Base-by-base conservation (phyloP, 257 asterid genomes). In the Cinchona pubescens region DNA sequence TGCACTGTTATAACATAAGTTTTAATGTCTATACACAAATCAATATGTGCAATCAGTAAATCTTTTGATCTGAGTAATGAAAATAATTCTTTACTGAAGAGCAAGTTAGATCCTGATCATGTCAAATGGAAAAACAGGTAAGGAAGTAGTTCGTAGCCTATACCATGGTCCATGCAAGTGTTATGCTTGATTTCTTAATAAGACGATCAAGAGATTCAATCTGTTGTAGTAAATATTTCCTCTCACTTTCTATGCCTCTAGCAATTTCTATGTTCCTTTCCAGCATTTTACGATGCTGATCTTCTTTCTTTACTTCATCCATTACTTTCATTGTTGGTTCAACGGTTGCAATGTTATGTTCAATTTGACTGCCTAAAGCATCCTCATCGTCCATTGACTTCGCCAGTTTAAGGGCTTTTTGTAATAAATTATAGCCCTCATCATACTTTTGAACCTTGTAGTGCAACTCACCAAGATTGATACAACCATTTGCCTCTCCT, bases 401-500 rank as follows among this genome's bases (percentile, higher is more conserved):
- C 48, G 97, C 98, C 82, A 90, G 83, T n/a, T 86, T 82, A 67
- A 85, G 88, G 1, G 98, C 97, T 84, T 90, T 90, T 71, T 82
- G 84, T 95, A 95, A 80, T 90, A 90, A 71, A 83, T 78, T 72
- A 86, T 81, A 72, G 99, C 98, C 78, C 78, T 92, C 96, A 5
- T 77, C 60, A 71, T 92, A 95, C 64, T 75, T 88, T 81, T 88
- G 94, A 77, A 76, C 88, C 81, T 88, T 91, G 84, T 92, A 87
- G 72, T 76, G 81, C 87, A 92, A 84, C 88, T 91, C 98, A 49
- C 97, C 98, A 51, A 87, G 96, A 81, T 91, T 95, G 64, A 95
- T 75, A 78, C 82, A 92, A 71, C 99, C 99, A 80, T 95, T 92
- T 25, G 99, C 98, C 85, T 95, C 97, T 78, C 99, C 99, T 87